phyloP scores from a whole-genome alignment of 306 rosid genomes.

The Quercus alba region DNA sequence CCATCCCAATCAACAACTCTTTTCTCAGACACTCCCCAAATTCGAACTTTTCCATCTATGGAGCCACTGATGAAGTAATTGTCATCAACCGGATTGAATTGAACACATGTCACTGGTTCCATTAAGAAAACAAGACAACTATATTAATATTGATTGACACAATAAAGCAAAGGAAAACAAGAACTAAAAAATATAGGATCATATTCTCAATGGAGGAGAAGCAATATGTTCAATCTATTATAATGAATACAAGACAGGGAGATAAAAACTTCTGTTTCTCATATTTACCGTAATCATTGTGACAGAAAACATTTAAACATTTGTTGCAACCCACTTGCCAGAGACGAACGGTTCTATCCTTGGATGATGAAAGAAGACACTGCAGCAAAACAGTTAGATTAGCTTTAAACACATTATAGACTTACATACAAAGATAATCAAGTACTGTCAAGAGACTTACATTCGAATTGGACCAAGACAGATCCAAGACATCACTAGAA shows the following conservation, averaged over 20 bases:
- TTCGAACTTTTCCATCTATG: conserved; percentile 82
- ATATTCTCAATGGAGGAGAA: background rate
- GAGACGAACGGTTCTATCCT: conserved; percentile 80
- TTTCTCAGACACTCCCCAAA: conserved; percentile 72
- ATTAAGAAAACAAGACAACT: background rate
- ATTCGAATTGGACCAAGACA: conserved; percentile 89
- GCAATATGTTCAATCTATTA: background rate
- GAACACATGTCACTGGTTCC: conserved; percentile 79
- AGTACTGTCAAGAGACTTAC: conserved; percentile 43
- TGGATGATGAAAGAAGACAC: conserved; percentile 89
- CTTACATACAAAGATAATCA: background rate
- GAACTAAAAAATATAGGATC: background rate
- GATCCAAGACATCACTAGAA: conserved; percentile 72
- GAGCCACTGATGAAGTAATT: conserved; percentile 87
- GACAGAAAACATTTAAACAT: conserved; percentile 59
- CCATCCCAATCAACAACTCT: conserved; percentile 94
- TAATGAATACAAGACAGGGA: background rate
- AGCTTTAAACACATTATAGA: background rate
- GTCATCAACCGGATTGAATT: conserved; percentile 75
- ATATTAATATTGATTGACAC: background rate
- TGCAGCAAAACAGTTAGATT: conserved; percentile 39
- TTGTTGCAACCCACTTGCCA: conserved; percentile 65
- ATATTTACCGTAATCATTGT: conserved; percentile 70
- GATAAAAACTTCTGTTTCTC: background rate
- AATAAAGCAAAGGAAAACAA: conserved; percentile 8